Conservation (phyloP, 2,329 filamentous ascomycete species). For the Beauveria sp. region DNA sequence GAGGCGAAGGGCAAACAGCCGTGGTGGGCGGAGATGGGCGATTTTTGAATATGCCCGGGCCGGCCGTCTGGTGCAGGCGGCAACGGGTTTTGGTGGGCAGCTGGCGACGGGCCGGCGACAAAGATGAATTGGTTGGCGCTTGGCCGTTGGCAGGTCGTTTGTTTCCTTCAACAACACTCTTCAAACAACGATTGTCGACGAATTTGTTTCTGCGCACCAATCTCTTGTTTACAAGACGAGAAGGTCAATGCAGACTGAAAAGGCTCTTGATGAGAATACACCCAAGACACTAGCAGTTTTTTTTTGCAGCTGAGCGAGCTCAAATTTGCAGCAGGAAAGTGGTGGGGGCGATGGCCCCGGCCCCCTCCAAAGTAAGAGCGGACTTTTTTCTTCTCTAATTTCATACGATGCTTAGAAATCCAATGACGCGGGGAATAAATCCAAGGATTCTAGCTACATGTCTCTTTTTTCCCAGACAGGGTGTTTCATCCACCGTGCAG, state of each 20-base stretch:
- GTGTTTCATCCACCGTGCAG: not conserved
- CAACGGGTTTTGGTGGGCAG: not conserved
- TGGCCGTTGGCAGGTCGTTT: not conserved
- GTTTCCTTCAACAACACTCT: not conserved
- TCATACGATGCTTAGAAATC: conserved; percentile 13
- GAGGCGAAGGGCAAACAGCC: not conserved
- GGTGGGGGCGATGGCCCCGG: not conserved
- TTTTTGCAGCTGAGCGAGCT: not conserved
- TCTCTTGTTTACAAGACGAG: not conserved
- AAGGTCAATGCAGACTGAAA: not conserved
- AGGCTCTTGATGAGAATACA: not conserved
- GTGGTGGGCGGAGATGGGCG: conserved; percentile 9
- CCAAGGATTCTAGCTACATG: not conserved
- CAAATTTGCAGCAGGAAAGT: not conserved
- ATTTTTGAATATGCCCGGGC: conserved; percentile 3
- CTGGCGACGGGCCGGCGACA: conserved; percentile 7
- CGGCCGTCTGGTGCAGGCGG: not conserved
- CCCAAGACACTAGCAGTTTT: not conserved
- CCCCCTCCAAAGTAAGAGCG: not conserved
- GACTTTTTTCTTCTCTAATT: not conserved
- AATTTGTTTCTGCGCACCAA: not conserved
- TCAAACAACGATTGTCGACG: not conserved
- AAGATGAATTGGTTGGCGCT: not conserved
- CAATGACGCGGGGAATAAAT: not conserved
- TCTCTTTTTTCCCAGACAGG: not conserved